A percentile compares a stretch with the other conserved stretches of the same genome.
These are phyloP conservation scores for Erucastrum elatum DNA, from an alignment of 345 rosid genomes.

Conservation along the genomic window DNA sequence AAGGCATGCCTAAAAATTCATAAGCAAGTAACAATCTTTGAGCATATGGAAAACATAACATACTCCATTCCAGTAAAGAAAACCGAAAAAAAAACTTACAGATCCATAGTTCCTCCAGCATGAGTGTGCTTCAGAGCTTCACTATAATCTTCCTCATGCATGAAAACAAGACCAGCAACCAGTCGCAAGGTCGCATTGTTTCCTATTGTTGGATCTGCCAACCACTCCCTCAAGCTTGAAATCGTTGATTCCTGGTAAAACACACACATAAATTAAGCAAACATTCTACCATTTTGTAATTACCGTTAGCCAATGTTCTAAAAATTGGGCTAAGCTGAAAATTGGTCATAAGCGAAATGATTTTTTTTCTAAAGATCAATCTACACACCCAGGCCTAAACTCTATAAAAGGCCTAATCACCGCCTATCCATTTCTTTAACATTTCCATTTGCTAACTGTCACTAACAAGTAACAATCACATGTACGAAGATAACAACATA, in stretches of 20 bases:
- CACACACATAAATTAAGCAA: not conserved
- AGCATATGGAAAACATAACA: not conserved
- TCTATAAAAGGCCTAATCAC: no score
- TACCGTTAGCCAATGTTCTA: not conserved
- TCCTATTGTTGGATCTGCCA: conserved; percentile 83
- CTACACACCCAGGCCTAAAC: no score
- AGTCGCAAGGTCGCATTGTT: conserved; percentile 69
- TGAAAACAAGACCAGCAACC: conserved; percentile 88
- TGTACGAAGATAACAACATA: not conserved
- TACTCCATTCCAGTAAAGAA: not conserved
- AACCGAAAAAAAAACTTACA: conserved; percentile 50
- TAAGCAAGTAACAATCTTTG: not conserved
- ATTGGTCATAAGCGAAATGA: not conserved
- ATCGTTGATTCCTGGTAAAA: conserved; percentile 62
- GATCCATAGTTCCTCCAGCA: conserved; percentile 91
- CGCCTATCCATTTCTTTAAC: not conserved
- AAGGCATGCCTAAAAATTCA: conserved; percentile 69
- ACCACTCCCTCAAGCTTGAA: conserved; percentile 84
- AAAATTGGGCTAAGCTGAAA: not conserved
- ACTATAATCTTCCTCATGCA: conserved; percentile 86
- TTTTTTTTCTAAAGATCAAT: no score
- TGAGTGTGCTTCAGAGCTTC: conserved; percentile 95
- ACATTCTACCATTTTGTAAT: not conserved
- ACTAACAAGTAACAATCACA: not conserved
- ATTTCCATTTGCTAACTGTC: not conserved